Percentiles rank a stretch among this genome's conserved stretches.
Evolutionary conservation across 352 stramenopile species (phyloP).

Genomic region (Peronospora belbahrii): DNA sequence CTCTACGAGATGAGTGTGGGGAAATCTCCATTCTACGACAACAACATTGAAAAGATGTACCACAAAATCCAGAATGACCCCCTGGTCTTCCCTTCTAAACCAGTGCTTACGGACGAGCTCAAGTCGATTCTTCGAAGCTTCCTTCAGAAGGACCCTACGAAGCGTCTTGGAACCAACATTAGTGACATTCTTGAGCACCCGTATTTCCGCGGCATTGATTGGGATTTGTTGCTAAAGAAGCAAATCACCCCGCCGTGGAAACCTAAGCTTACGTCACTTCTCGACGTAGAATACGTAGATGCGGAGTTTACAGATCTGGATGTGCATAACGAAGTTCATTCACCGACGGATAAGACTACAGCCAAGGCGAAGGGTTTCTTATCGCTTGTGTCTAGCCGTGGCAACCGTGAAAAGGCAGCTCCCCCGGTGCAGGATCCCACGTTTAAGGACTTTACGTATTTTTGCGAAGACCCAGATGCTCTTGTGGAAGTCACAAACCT

Average conservation of each 20-base stretch:
- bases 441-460: slow-evolving; percentile 89
- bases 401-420: slow-evolving; percentile 51
- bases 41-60: slow-evolving; percentile 93
- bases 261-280: slow-evolving; percentile 61
- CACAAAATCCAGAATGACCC: slow-evolving; percentile 86
- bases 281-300: slow-evolving; percentile 85
- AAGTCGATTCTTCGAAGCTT: slow-evolving; percentile 78
- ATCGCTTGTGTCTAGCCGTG: slow-evolving; percentile 64
- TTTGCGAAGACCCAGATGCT: slow-evolving; percentile 79
- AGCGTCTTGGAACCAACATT: slow-evolving; percentile 83
- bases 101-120: slow-evolving; percentile 54
- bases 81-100: slow-evolving; percentile 73
- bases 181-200: slow-evolving; percentile 78
- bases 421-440: slow-evolving; percentile 80
- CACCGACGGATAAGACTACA: slow-evolving; percentile 71
- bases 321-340: slow-evolving; percentile 74
- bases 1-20: slow-evolving; percentile 91
- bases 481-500: slow-evolving; percentile 78
- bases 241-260: slow-evolving; percentile 84
- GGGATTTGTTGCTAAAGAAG: slow-evolving; percentile 79
- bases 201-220: slow-evolving; percentile 77
- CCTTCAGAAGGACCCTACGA: slow-evolving; percentile 81
- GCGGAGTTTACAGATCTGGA: slow-evolving; percentile 82
- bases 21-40: slow-evolving; percentile 90
- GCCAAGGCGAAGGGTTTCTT: slow-evolving; percentile 76